These are phyloP conservation scores for Emmonsiellopsis sp. DNA, from an alignment of 2,329 filamentous ascomycete species.

Conservation along the genomic window DNA sequence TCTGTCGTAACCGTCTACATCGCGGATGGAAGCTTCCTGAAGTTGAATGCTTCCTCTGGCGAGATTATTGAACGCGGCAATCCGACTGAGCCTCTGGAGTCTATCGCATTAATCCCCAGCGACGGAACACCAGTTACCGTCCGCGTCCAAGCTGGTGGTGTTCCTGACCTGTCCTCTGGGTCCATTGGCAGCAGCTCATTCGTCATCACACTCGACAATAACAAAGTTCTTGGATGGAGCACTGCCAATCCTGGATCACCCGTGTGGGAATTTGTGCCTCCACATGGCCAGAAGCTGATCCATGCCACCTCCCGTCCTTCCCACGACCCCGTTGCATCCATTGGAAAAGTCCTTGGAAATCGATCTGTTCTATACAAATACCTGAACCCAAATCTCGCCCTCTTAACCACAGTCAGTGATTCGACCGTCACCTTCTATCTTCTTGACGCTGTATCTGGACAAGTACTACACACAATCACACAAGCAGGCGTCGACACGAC, in stretches of 20 bases:
- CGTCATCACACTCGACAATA: slow-evolving; percentile 31
- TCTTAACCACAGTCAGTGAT: slow-evolving; percentile 61
- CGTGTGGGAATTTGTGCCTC: slow-evolving; percentile 66
- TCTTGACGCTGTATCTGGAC: slow-evolving; percentile 76
- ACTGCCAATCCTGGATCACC: slow-evolving; percentile 28
- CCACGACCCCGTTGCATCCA: slow-evolving; percentile 85
- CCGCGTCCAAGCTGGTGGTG: slow-evolving; percentile 27
- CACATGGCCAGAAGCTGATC: slow-evolving; percentile 57
- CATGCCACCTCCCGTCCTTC: slow-evolving; percentile 57
- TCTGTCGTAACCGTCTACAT: slow-evolving; percentile 50
- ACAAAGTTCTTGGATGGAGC: slow-evolving; percentile 35
- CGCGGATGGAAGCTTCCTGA: slow-evolving; percentile 52
- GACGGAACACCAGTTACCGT: slow-evolving; percentile 18
- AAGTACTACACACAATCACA: slow-evolving; percentile 60
- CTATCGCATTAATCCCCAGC: slow-evolving; percentile 21
- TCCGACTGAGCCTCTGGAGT: slow-evolving; percentile 19
- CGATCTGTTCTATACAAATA: slow-evolving; percentile 97
- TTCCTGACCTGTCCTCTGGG: slow-evolving; percentile 18
- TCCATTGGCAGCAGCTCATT: slow-evolving; percentile 24
- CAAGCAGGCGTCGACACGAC: slow-evolving; percentile 65
- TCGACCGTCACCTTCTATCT: slow-evolving; percentile 63
- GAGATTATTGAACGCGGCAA: slow-evolving; percentile 25
- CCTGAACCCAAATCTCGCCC: slow-evolving; percentile 73
- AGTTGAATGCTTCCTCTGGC: slow-evolving; percentile 37
- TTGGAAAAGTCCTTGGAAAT: slow-evolving; percentile 86